These are phyloP conservation scores for Sphagnum magellanicum DNA, from an alignment of 228 moss, liverwort and hornwort species.

Conservation along the genomic window DNA sequence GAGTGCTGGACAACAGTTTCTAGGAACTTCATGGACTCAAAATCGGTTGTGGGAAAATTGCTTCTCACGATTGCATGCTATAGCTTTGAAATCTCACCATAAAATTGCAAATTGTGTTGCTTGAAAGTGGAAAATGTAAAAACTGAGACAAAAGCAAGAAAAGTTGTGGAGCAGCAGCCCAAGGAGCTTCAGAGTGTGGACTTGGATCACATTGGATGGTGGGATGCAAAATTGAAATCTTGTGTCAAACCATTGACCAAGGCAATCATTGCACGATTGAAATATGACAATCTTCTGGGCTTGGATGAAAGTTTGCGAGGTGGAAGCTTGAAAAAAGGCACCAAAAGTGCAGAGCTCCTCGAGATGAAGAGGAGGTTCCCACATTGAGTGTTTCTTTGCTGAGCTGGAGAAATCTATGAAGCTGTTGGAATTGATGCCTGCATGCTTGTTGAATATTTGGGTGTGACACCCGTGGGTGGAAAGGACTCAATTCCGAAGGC, in stretches of 20 bases:
- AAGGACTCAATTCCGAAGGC: conserved; percentile 73
- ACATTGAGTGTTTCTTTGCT: conserved; percentile 67
- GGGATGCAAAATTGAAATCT: conserved; percentile 55
- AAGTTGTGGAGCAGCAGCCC: conserved; percentile 1
- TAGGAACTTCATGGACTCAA: conserved; percentile 9
- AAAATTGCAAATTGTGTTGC: conserved; percentile 9
- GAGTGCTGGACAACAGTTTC: neutral
- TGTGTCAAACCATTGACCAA: conserved; percentile 69
- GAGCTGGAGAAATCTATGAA: conserved; percentile 82
- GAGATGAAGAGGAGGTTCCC: conserved; percentile 69
- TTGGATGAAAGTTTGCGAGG: conserved; percentile 48
- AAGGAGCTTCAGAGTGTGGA: conserved; percentile 3
- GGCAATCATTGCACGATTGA: conserved; percentile 81
- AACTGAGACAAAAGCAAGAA: conserved; percentile 3
- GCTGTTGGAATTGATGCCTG: conserved; percentile 79
- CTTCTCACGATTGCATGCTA: conserved; percentile 2
- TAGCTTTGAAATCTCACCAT: conserved; percentile 4
- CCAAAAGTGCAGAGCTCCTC: conserved; percentile 53
- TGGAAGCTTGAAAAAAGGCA: conserved; percentile 76
- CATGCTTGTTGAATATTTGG: conserved; percentile 74
- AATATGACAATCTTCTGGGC: conserved; percentile 53
- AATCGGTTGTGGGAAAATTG: conserved; percentile 6
- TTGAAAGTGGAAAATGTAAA: conserved; percentile 23
- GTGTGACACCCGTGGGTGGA: conserved; percentile 75
- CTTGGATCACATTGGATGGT: conserved; percentile 55